Base-by-base conservation (phyloP, 306 rosid species). In the Rosa lucieae region DNA sequence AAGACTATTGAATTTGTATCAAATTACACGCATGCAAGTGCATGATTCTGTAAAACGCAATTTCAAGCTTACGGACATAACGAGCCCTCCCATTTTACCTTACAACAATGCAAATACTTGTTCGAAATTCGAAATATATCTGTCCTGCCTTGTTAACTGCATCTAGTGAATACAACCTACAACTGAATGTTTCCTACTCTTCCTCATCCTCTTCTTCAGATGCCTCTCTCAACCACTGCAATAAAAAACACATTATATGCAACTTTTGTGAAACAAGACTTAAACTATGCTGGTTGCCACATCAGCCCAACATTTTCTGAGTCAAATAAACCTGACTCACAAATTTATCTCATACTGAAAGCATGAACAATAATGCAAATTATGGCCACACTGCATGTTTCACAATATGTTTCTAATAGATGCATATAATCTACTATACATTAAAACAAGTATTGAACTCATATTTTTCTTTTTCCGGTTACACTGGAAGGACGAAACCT, bases 171-270 rank as follows among this genome's bases (percentile, higher is more conserved):
- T 55, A 10, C 43, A 37, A 35, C 17, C 52, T 73, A 52, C 14
- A 69, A 59, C 59, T 53, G 29, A 67, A 68, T 55, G 77, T 79
- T 39, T 73, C 86, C 67, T 84, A 89, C 32, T 84, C 79, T 53
- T 93, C 84, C 0, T 89, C 93, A 0, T 88, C 97, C 5, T 91
- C 99, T 85, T 95, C 98, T 84, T 96, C 99, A 0, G 94, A 66
- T 8, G 99, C 97, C 67, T 86, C 96, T 86, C 82, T 89, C 82
- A 96, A 77, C 99, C 98, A 96, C 98, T 93, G 84, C 47, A 83
- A 76, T 53, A 51, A 47, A 39, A 55, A 48, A 55, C 0, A 59
- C 29, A 74, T 13, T 56, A 48, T 47, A 67, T 47, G 29, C n/a
- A 46, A 29, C 9, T 42, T 58, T 43, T 76, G 59, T 77, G 61